Percentiles rank a stretch among this genome's conserved stretches.
Evolutionary conservation across 345 rosid genomes (phyloP).

Genomic region (Gossypium stocksii): DNA sequence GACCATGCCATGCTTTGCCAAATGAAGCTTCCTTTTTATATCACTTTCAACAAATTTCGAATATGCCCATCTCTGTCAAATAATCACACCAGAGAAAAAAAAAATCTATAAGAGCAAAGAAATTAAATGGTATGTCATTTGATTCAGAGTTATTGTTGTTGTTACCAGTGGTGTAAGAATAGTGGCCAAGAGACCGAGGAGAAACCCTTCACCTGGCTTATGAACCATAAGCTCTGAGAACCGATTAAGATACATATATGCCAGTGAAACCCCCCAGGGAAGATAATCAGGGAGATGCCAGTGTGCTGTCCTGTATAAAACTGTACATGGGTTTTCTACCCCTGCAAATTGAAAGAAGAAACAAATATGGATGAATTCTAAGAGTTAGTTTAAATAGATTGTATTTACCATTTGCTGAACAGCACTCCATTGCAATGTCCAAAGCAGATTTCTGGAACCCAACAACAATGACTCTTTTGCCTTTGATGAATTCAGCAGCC

Average conservation of each 20-base stretch:
- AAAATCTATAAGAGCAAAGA: background rate
- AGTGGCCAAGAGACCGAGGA: conserved; percentile 28
- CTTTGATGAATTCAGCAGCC: conserved; percentile 7
- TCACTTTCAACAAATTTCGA: conserved; percentile 28
- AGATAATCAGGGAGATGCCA: conserved; percentile 39
- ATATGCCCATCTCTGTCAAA: conserved; percentile 27
- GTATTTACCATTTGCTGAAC: background rate
- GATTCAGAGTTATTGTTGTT: background rate
- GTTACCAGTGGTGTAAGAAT: conserved; percentile 30
- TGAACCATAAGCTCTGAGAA: conserved; percentile 46
- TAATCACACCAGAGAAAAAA: background rate
- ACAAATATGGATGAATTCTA: no score
- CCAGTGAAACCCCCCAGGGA: conserved; percentile 44
- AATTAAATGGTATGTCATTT: background rate
- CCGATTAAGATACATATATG: conserved; percentile 33
- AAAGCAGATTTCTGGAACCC: conserved; percentile 17
- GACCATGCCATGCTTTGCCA: conserved; percentile 24
- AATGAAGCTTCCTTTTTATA: conserved; percentile 22
- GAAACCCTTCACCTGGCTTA: conserved; percentile 44
- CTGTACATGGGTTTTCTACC: conserved; percentile 29
- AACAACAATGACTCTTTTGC: conserved; percentile 11
- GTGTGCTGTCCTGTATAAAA: conserved; percentile 33
- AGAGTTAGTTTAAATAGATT: background rate
- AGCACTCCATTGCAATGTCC: conserved; percentile 15
- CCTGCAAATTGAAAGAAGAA: conserved; percentile 20